Conservation (phyloP, 2,329 filamentous ascomycete species). For the Metarhizium brunneum region DNA sequence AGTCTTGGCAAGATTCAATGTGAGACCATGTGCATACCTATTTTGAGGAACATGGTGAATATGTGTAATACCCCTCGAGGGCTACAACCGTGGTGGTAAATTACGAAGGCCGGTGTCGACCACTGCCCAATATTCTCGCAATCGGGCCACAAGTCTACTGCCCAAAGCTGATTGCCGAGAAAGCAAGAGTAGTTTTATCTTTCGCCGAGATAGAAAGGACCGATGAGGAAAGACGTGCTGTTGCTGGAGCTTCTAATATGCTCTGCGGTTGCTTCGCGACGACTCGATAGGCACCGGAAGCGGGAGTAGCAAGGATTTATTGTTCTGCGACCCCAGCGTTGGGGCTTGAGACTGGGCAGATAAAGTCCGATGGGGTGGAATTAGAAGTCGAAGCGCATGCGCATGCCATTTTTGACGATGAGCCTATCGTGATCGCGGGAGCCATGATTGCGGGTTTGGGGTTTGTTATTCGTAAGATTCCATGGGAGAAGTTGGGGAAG, state of each 20-base stretch:
- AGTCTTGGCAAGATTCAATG: background rate
- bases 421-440: background rate
- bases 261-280: slow-evolving; percentile 13
- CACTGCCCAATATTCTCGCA: background rate
- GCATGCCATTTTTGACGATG: background rate
- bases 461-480: background rate
- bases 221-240: background rate
- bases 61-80: background rate
- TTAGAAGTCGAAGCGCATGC: background rate
- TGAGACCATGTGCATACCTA: background rate
- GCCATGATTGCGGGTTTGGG: background rate
- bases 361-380: background rate
- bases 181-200: background rate
- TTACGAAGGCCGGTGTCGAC: background rate
- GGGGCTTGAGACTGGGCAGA: slow-evolving; percentile 25
- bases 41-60: slow-evolving; percentile 1
- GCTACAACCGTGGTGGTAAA: background rate
- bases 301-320: slow-evolving; percentile 22
- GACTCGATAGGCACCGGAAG: slow-evolving; percentile 15
- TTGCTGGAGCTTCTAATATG: slow-evolving; percentile 8
- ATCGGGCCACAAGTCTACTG: background rate
- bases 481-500: background rate
- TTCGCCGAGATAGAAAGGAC: background rate
- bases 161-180: background rate
- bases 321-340: slow-evolving; percentile 38